Evolutionary conservation across 495 filamentous ascomycete genomes (phyloP).

Genomic region (Neurospora cerealis): DNA sequence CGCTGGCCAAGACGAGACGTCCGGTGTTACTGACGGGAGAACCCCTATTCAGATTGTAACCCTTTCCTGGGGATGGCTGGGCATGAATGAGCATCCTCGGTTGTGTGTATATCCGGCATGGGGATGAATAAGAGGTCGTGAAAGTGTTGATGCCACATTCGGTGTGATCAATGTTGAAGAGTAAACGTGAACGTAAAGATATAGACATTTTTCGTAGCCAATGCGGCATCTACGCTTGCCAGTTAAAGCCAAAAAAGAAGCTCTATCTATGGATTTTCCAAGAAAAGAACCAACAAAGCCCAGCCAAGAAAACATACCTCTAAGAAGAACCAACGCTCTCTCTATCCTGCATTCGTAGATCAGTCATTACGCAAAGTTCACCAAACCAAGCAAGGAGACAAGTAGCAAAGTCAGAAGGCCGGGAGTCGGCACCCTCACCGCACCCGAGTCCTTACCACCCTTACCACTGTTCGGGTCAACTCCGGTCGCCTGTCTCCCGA

Average conservation of each 20-base stretch:
- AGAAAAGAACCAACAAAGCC: neutral
- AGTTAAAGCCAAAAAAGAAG: neutral
- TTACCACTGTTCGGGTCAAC: constrained; percentile 18
- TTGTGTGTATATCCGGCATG: neutral
- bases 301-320: neutral
- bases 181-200: neutral
- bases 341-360: neutral
- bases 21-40: neutral
- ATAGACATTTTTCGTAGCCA: neutral
- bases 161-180: neutral
- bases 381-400: neutral
- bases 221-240: neutral
- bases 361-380: neutral
- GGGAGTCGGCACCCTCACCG: neutral
- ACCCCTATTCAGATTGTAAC: neutral
- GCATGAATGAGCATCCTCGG: neutral
- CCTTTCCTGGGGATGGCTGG: neutral
- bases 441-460: constrained; percentile 1
- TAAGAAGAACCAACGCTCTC: neutral
- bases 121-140: neutral
- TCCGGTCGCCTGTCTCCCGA: constrained; percentile 46
- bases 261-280: neutral
- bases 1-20: neutral
- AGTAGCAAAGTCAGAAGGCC: neutral
- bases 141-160: neutral